Evolutionary conservation across 257 asterid genomes (phyloP).

Genomic region (Galeopsis tetrahit): DNA sequence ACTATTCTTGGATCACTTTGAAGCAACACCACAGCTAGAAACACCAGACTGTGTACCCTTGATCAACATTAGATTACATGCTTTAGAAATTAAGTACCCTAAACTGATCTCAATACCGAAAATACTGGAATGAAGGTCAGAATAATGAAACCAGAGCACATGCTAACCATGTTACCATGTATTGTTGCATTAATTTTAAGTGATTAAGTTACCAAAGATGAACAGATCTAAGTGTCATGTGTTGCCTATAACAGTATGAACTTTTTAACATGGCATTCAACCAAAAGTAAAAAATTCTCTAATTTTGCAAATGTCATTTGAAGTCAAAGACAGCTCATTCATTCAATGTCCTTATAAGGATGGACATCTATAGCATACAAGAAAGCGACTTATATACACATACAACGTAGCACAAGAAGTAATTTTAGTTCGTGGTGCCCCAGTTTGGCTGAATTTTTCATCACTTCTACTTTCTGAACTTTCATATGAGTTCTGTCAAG

Average conservation of each 20-base stretch:
- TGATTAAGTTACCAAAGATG: not conserved
- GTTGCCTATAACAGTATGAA: not conserved
- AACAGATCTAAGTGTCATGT: not conserved
- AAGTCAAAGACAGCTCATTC: not conserved
- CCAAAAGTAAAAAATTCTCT: not conserved
- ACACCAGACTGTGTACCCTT: not conserved
- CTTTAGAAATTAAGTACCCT: not conserved
- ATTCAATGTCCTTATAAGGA: not conserved
- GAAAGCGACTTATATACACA: not conserved
- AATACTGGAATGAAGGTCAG: not conserved
- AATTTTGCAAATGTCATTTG: not conserved
- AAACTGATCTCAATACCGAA: not conserved
- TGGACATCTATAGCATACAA: not conserved
- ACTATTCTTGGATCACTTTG: not conserved
- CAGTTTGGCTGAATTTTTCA: not conserved
- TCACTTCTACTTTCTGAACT: not conserved
- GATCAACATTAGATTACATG: slow-evolving; percentile 9
- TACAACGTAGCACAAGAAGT: not conserved
- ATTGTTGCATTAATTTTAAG: not conserved
- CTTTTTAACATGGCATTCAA: not conserved
- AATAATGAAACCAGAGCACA: not conserved
- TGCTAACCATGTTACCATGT: not conserved
- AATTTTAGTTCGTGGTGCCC: not conserved
- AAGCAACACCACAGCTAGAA: slow-evolving; percentile 13
- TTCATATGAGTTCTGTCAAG: not conserved